Evolutionary conservation across 2,329 filamentous ascomycete genomes (phyloP), one percentile per base, ranked within the genome.

Genomic region (Fusarium sublunatum): DNA sequence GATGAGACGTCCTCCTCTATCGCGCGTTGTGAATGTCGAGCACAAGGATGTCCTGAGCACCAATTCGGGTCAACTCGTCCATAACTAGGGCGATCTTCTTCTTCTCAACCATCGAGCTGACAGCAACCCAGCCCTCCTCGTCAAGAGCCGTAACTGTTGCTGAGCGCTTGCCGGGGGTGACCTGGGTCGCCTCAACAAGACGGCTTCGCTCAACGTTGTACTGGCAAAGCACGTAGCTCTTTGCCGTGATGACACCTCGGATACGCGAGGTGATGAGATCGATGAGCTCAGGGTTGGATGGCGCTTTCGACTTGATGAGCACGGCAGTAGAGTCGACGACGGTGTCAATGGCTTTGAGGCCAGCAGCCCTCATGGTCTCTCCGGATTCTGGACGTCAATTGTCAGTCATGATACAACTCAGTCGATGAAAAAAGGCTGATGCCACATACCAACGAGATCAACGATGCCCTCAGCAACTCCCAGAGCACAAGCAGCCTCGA

Each of bases 401-500:
- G 58, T 73, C 34, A 73, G 65, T 38, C 35, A 44, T 22, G 8
- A 24, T 35, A 13, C 10, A 7, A 9, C 22, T 28, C 36, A n/a
- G 8, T 10, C 7, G 12, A 7, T 9, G 34, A 11, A 31, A 10
- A n/a, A 35, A 12, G 15, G 15, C n/a, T n/a, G 25, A 24, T 12
- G 25, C 22, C 34, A 86, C 91, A 75, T 78, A 95, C 92, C 93
- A 74, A 99, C 95, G 55, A 99, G 88, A 80, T 99, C 95, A 42
- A 99, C 93, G 75, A 99, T 97, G 46, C 94, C 95, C 75, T 98
- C 94, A 39, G 95, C 95, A 26, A 98, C 93, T 49, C 95, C 95
- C 51, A 99, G 82, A 19, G 95, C 94, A 75, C 95, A 99, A 35
- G 95, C 94, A 47, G 95, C 94, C 80, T 99, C 95, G 31, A 99